These are phyloP conservation scores for Edaphochlamys debaryana DNA, from an alignment of 139 green algal species.

Conservation along the genomic window DNA sequence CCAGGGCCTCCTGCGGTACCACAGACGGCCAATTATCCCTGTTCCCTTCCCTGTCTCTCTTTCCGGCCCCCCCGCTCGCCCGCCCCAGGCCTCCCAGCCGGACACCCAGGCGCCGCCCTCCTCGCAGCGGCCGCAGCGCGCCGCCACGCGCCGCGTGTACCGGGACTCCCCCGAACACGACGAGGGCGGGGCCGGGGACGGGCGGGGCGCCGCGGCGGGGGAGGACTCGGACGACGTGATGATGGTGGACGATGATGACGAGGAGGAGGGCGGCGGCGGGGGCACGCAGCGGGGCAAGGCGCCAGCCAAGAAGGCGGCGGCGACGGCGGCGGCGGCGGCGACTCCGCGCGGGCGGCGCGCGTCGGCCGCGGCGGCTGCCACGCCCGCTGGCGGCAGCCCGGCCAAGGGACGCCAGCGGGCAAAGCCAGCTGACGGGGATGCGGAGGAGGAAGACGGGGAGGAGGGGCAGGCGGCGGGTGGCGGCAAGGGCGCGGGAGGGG, in stretches of 20 bases:
- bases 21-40: no score
- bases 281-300: no score
- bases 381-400: background rate
- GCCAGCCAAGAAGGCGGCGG: no score
- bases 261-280: background rate
- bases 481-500: background rate
- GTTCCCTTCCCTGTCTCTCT: no score
- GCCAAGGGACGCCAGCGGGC: background rate
- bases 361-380: background rate
- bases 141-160: conserved; percentile 8
- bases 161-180: background rate
- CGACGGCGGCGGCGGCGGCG: no score
- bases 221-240: background rate
- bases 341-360: no score
- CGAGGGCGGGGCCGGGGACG: background rate
- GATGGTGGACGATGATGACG: background rate
- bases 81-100: background rate
- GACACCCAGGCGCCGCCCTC: conserved; percentile 1
- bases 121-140: conserved; percentile 23
- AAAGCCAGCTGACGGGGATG: no score
- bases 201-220: background rate
- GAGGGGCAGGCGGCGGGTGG: no score
- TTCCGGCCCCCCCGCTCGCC: background rate
- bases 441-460: no score
- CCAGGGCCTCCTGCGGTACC: no score